Base-by-base conservation (phyloP, 192 early-diverging fungal genomes). In the Backusella tarrabulga region DNA sequence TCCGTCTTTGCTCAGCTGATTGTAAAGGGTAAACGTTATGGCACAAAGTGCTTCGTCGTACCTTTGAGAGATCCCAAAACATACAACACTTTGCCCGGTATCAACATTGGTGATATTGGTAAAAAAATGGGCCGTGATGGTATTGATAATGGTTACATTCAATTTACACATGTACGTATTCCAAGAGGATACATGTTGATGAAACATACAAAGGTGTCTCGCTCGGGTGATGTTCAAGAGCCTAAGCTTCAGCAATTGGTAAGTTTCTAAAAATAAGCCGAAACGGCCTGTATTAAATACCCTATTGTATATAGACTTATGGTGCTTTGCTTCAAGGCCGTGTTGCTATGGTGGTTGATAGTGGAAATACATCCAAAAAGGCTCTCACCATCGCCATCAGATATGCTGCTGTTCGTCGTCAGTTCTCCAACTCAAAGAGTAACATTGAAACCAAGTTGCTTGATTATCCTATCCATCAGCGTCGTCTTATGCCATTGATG, bases 141-240 rank as follows among this genome's bases (percentile, higher is more conserved):
- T 77, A 93, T 95, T 67, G 96, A 96, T 84, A 97, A 97, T 75
- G 96, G 94, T 17, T 97, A 92, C 89, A 96, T 97, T 82, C 93
- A 94, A 84, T 95, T 97, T 80, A 96, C 96, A 36, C 87, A 95
- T 79, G 95, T 97, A 63, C 93, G 95, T 69, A 91, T 97, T 34
- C 96, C 96, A 11, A 88, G 95, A 34, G 91, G 91, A 42, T 90
- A 96, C 80, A 97, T 97, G 96, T 84, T 97, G 76, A 94, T 94
- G 93, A 96, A 95, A 87, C 95, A 97, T 80, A 92, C 96, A 76
- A 95, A 95, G 86, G 93, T 96, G 56, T 89, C 88, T 44, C 90
- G 91, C 21, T 81, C 87, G n/a, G 93, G 94, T 70, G 87, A 90
- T 60, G 93, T 95, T 66, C 88, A 92, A 74, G 93, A 94, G 80